phyloP scores from a whole-genome alignment of 176 grass and related monocot species.

The Leersia perrieri region DNA sequence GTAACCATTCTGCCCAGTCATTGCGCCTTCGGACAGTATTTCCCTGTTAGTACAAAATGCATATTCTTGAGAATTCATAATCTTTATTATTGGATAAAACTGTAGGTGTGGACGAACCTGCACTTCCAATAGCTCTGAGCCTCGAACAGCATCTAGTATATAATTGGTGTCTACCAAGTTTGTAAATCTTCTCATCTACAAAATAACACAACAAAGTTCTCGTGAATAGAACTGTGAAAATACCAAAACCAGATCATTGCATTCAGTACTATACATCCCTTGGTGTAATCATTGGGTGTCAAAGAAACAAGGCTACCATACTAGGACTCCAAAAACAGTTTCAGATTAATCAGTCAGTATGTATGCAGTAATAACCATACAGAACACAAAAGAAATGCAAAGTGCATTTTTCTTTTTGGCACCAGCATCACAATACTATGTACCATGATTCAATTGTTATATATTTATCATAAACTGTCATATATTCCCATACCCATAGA shows the following conservation, averaged over 20 bases:
- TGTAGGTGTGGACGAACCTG: slow-evolving; percentile 42
- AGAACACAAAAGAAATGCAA: background rate
- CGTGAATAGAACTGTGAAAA: background rate
- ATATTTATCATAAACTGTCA: background rate
- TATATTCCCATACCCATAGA: background rate
- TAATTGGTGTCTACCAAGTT: slow-evolving; percentile 37
- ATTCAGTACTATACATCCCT: background rate
- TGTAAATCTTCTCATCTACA: slow-evolving; percentile 44
- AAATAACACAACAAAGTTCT: background rate
- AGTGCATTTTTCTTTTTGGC: background rate
- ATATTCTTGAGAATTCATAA: background rate
- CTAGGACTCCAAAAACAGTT: background rate
- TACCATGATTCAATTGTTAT: background rate
- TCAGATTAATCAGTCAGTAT: background rate
- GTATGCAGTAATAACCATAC: background rate
- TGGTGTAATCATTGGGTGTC: background rate
- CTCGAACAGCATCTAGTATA: slow-evolving; percentile 59
- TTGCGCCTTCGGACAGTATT: slow-evolving; percentile 60
- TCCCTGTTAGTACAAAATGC: slow-evolving; percentile 41
- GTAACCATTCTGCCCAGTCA: slow-evolving; percentile 70
- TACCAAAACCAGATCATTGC: background rate
- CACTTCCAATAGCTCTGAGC: slow-evolving; percentile 67
- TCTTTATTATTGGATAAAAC: background rate
- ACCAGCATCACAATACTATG: background rate
- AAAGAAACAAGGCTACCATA: background rate